A percentile compares a stretch with the other conserved stretches of the same genome.
These are phyloP conservation scores for Alternaria rosae DNA, from an alignment of 2,329 filamentous ascomycete species.

Conservation along the genomic window DNA sequence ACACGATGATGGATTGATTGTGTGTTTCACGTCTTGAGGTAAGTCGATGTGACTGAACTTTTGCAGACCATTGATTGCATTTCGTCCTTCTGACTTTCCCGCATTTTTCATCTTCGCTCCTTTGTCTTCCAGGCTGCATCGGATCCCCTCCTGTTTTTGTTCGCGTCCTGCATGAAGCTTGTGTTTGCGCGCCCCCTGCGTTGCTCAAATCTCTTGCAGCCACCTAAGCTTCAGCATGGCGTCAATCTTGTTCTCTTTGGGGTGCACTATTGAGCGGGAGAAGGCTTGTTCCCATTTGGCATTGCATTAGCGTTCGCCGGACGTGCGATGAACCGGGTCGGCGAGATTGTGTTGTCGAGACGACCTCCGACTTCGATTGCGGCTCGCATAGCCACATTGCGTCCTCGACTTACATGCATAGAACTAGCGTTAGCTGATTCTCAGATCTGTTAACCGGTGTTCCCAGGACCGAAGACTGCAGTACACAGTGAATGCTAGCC, in stretches of 20 bases:
- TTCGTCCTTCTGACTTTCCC: not conserved
- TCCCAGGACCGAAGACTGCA: not conserved
- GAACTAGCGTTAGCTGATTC: not conserved
- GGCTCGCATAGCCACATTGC: not conserved
- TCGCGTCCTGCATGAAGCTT: not conserved
- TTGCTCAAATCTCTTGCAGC: not conserved
- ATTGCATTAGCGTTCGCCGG: not conserved
- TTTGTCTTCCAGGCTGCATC: not conserved
- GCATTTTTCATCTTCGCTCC: not conserved
- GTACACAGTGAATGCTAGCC: not conserved
- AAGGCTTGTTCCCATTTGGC: not conserved
- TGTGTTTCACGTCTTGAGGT: not conserved
- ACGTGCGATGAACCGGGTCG: not conserved
- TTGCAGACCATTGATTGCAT: not conserved
- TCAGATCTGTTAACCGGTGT: not conserved
- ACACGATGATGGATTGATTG: not conserved
- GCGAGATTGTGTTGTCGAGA: not conserved
- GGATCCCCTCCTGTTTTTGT: not conserved
- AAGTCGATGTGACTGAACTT: not conserved
- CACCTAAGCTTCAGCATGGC: not conserved
- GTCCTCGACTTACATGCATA: not conserved
- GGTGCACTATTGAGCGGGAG: not conserved
- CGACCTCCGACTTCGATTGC: not conserved
- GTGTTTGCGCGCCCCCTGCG: not conserved
- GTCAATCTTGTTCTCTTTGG: not conserved